phyloP scores from a whole-genome alignment of 2,329 filamentous ascomycete genomes.

The Emmonsiellopsis sp. region DNA sequence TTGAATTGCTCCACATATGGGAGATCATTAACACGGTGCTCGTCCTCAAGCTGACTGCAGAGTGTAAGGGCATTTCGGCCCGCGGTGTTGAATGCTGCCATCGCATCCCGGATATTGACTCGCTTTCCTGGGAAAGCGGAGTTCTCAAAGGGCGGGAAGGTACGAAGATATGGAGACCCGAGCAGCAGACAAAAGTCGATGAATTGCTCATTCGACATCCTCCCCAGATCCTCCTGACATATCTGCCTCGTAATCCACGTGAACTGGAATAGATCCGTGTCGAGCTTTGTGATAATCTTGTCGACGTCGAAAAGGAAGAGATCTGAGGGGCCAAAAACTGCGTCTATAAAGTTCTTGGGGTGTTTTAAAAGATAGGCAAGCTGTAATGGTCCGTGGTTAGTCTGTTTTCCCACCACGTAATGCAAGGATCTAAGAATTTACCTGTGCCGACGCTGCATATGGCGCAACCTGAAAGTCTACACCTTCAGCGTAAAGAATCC shows the following conservation, averaged over 20 bases:
- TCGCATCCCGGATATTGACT: constrained; percentile 61
- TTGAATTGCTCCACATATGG: constrained; percentile 80
- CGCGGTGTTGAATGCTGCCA: constrained; percentile 61
- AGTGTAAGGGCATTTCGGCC: constrained; percentile 63
- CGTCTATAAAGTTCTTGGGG: constrained; percentile 58
- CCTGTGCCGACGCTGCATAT: constrained; percentile 80
- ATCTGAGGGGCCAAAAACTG: constrained; percentile 76
- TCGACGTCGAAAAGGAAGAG: constrained; percentile 77
- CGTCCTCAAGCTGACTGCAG: constrained; percentile 71
- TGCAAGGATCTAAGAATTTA: constrained; percentile 31
- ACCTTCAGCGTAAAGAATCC: constrained; percentile 58
- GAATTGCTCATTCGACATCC: constrained; percentile 62
- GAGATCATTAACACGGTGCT: constrained; percentile 60
- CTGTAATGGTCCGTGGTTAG: constrained; percentile 7
- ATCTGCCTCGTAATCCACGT: constrained; percentile 55
- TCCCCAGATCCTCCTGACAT: constrained; percentile 59
- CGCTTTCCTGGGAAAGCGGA: constrained; percentile 45
- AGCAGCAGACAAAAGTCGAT: constrained; percentile 75
- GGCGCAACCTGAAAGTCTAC: constrained; percentile 76
- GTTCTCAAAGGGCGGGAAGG: constrained; percentile 69
- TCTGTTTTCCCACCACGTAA: not conserved
- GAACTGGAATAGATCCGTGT: constrained; percentile 54
- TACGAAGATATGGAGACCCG: constrained; percentile 69
- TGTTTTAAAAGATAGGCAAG: constrained; percentile 71
- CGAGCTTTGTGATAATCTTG: constrained; percentile 55